These are phyloP conservation scores for Salix brachista DNA, from an alignment of 345 rosid species.

Conservation along the genomic window DNA sequence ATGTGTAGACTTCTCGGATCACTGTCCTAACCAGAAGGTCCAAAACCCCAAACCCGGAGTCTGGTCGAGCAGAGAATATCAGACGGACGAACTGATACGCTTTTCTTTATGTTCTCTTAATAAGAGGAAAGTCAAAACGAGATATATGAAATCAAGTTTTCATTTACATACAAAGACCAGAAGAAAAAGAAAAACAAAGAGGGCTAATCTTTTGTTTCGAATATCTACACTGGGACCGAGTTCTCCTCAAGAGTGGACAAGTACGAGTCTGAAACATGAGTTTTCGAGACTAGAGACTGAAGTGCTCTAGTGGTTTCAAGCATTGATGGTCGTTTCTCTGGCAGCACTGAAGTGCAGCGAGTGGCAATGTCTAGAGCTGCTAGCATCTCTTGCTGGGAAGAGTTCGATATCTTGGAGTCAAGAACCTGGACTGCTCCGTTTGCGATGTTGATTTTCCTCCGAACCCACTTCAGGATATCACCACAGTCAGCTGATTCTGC, in stretches of 20 bases:
- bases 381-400: constrained; percentile 54
- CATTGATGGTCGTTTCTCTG: constrained; percentile 77
- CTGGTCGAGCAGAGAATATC: neutral
- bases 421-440: constrained; percentile 68
- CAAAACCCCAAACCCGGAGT: neutral
- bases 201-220: neutral
- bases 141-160: constrained; percentile 8
- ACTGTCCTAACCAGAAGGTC: neutral
- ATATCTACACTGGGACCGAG: constrained; percentile 8
- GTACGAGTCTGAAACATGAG: constrained; percentile 17
- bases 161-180: constrained; percentile 11
- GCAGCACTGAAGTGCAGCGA: constrained; percentile 66
- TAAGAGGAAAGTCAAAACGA: neutral
- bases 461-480: constrained; percentile 78
- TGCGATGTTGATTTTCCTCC: constrained; percentile 79
- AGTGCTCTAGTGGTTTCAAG: constrained; percentile 63
- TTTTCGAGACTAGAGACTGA: constrained; percentile 36
- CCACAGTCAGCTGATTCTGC: constrained; percentile 43
- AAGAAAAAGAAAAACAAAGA: neutral
- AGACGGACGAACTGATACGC: neutral
- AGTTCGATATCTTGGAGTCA: constrained; percentile 54
- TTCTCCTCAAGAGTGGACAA: constrained; percentile 24
- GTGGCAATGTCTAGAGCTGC: constrained; percentile 69
- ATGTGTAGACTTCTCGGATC: neutral
- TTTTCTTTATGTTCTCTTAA: neutral